A percentile compares a stretch with the other conserved stretches of the same genome.
These are phyloP conservation scores for Neoboletus brunneissimus DNA, from an alignment of 768 basidiomycete genomes.

Conservation along the genomic window DNA sequence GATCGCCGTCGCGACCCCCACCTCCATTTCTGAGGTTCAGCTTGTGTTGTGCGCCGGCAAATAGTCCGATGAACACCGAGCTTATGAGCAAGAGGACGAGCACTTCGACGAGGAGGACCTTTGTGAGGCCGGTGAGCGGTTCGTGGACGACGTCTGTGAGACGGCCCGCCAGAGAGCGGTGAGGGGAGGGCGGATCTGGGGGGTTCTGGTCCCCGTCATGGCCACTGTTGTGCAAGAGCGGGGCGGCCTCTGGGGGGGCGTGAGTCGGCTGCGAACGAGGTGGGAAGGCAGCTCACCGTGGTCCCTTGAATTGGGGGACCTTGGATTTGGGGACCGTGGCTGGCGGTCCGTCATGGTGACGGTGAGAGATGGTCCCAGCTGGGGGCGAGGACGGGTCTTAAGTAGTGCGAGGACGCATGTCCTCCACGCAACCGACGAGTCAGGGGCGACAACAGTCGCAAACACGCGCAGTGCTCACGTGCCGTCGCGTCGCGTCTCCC, in stretches of 20 bases:
- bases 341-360: slow-evolving; percentile 55
- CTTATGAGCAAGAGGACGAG: slow-evolving; percentile 78
- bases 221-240: slow-evolving; percentile 55
- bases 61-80: slow-evolving; percentile 90
- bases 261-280: background rate
- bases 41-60: slow-evolving; percentile 83
- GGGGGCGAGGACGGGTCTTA: slow-evolving; percentile 19
- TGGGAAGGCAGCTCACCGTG: slow-evolving; percentile 39
- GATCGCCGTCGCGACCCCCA: slow-evolving; percentile 24
- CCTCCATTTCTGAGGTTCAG: slow-evolving; percentile 51
- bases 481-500: slow-evolving; percentile 1
- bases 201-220: slow-evolving; percentile 38
- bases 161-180: slow-evolving; percentile 25
- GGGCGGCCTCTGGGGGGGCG: slow-evolving; percentile 52
- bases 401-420: slow-evolving; percentile 31
- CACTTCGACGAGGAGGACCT: slow-evolving; percentile 71
- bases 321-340: slow-evolving; percentile 48
- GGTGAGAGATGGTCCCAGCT: slow-evolving; percentile 15
- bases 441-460: slow-evolving; percentile 17
- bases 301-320: slow-evolving; percentile 58
- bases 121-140: slow-evolving; percentile 79
- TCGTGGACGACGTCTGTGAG: slow-evolving; percentile 62
- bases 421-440: slow-evolving; percentile 23
- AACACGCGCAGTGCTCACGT: slow-evolving; percentile 18
- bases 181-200: slow-evolving; percentile 38